These are phyloP conservation scores for Paracamarosporium sp. DNA, from an alignment of 2,329 filamentous ascomycete genomes.

Conservation along the genomic window DNA sequence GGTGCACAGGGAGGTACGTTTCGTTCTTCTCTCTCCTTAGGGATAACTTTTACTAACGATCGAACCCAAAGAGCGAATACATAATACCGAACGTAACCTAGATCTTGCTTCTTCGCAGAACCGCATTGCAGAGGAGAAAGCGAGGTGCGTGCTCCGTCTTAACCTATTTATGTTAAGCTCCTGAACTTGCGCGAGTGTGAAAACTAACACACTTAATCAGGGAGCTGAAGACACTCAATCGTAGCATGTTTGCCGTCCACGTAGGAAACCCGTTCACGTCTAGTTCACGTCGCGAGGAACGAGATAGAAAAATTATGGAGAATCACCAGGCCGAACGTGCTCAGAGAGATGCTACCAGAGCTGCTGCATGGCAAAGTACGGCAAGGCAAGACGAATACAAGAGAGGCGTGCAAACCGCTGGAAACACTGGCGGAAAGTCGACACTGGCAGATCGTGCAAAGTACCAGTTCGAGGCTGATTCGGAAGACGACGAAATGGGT, in stretches of 20 bases:
- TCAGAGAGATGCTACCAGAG: slow-evolving; percentile 62
- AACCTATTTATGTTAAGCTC: no score
- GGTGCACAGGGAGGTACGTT: slow-evolving; percentile 36
- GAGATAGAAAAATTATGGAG: slow-evolving; percentile 67
- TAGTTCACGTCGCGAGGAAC: slow-evolving; percentile 53
- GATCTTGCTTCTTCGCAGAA: slow-evolving; percentile 81
- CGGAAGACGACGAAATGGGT: slow-evolving; percentile 66
- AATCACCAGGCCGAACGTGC: slow-evolving; percentile 66
- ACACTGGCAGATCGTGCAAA: slow-evolving; percentile 43
- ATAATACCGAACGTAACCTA: slow-evolving; percentile 72
- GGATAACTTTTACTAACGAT: slow-evolving; percentile 10
- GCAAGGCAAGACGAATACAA: slow-evolving; percentile 32
- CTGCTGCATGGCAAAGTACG: slow-evolving; percentile 54
- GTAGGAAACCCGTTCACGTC: slow-evolving; percentile 70
- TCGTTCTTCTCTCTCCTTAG: slow-evolving; percentile 8
- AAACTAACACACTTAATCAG: no score
- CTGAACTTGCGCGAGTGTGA: no score
- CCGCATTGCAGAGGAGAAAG: slow-evolving; percentile 78
- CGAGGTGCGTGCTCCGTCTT: no score
- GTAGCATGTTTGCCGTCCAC: slow-evolving; percentile 84
- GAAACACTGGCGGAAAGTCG: slow-evolving; percentile 20
- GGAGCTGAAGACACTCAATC: slow-evolving; percentile 84
- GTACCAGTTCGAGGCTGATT: slow-evolving; percentile 44
- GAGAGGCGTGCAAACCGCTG: slow-evolving; percentile 20
- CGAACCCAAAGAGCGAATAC: background rate